These are phyloP conservation scores for Larix sibirica DNA, from an alignment of 83 land plant genomes.

Conservation along the genomic window DNA sequence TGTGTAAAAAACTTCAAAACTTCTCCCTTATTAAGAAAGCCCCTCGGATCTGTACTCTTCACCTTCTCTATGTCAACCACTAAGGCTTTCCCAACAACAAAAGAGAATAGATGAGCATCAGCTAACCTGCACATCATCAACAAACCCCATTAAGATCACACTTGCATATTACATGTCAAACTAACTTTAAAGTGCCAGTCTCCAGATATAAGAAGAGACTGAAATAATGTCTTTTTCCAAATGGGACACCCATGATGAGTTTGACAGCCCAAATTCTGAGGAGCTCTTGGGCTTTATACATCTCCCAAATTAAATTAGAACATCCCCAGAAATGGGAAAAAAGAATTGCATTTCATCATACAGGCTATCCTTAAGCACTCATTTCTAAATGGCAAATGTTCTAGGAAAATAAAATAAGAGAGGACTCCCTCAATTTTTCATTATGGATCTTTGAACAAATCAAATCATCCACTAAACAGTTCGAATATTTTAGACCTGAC, in stretches of 20 bases:
- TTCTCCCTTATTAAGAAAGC: slow-evolving; percentile 52
- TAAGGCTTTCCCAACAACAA: slow-evolving; percentile 97
- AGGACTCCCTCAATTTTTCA: neutral
- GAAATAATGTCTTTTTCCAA: neutral
- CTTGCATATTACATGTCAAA: too few species aligned
- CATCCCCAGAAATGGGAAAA: neutral
- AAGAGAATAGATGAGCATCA: slow-evolving; percentile 90
- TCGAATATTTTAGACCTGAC: neutral
- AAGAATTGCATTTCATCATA: neutral
- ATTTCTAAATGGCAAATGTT: neutral
- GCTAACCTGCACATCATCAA: slow-evolving; percentile 71
- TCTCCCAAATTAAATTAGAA: neutral
- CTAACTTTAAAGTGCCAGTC: neutral
- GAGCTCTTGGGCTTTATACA: neutral
- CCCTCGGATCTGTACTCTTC: slow-evolving; percentile 52
- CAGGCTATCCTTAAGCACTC: neutral
- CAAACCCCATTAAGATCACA: too few species aligned
- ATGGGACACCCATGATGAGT: neutral
- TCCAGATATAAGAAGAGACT: slow-evolving; percentile 1
- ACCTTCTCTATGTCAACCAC: slow-evolving; percentile 93
- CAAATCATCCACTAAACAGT: neutral
- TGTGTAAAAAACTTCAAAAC: slow-evolving; percentile 70
- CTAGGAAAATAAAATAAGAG: neutral
- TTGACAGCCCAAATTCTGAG: neutral
- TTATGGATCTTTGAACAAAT: neutral